Conservation (phyloP, 495 filamentous ascomycete species). For the Penicillium robsamsonii region DNA sequence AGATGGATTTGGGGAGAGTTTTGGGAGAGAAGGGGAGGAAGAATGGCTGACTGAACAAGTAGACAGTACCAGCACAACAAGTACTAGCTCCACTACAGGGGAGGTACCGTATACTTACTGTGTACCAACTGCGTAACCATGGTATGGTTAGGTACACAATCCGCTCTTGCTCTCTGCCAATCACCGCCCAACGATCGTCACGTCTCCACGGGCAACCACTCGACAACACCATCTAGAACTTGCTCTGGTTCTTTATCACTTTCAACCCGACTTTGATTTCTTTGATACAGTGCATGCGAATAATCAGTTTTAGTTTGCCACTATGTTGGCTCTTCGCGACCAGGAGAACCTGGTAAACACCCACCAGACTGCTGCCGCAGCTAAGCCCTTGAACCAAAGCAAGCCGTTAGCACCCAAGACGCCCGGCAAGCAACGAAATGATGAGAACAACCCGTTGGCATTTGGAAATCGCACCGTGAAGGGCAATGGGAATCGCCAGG, state of each 20-base stretch:
- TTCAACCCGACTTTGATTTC: constrained; percentile 4
- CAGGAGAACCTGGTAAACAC: constrained; percentile 85
- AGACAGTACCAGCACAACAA: constrained; percentile 13
- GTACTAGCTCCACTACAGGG: constrained; percentile 10
- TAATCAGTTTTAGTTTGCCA: constrained; percentile 29
- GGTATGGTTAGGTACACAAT: constrained; percentile 43
- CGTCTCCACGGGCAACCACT: constrained; percentile 52
- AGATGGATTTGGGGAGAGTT: constrained; percentile 25
- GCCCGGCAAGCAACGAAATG: constrained; percentile 80
- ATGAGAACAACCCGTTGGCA: constrained; percentile 73
- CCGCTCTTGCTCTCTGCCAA: constrained; percentile 20
- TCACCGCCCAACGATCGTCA: constrained; percentile 27
- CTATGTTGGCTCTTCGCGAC: constrained; percentile 78
- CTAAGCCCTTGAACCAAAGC: constrained; percentile 74
- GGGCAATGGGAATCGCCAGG: constrained; percentile 61
- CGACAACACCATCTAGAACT: constrained; percentile 36
- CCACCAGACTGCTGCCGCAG: constrained; percentile 72
- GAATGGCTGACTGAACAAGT: constrained; percentile 18
- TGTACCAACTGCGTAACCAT: constrained; percentile 11
- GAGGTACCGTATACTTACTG: constrained; percentile 20
- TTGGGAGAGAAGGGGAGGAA: constrained; percentile 30
- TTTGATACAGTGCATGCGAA: constrained; percentile 25
- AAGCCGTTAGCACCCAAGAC: constrained; percentile 71
- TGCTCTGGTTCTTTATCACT: constrained; percentile 4
- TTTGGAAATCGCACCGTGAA: constrained; percentile 65